These are phyloP conservation scores for Leishmania amazonensis DNA, from an alignment of 208 protist genomes.

Conservation along the genomic window DNA sequence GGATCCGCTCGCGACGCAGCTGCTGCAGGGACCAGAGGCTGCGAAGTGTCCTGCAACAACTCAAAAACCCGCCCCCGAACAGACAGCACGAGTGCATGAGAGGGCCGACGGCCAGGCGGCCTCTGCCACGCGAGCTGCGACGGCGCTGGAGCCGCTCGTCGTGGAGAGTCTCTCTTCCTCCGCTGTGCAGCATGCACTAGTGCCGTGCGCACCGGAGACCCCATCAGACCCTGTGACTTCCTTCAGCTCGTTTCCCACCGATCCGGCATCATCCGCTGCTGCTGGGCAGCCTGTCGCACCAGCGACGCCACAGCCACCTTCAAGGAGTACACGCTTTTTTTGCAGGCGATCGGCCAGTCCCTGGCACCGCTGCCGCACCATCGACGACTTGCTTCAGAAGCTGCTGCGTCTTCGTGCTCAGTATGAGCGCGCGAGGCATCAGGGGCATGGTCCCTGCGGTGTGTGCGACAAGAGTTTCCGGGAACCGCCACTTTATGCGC, in stretches of 20 bases:
- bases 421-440: conserved; percentile 7
- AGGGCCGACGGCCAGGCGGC: neutral
- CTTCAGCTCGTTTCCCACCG: too few relatives aligned
- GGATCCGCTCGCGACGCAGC: conserved; percentile 13
- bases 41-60: neutral
- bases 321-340: neutral
- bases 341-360: neutral
- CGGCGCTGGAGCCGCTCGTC: neutral
- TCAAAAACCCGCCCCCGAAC: neutral
- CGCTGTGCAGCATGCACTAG: neutral
- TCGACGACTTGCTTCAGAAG: conserved; percentile 5
- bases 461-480: neutral
- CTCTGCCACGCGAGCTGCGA: neutral
- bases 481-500: too few relatives aligned
- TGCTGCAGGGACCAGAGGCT: neutral
- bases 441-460: neutral
- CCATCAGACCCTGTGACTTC: neutral
- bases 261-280: neutral
- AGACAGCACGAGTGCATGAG: neutral
- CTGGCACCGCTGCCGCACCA: neutral
- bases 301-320: neutral
- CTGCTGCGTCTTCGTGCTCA: conserved; percentile 12
- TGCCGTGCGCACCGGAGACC: neutral
- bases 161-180: neutral
- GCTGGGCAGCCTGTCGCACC: neutral